Percentiles rank a stretch among this genome's conserved stretches.
Conservation (phyloP, 2,329 filamentous ascomycete species). For the Trichophyton schoenleinii region DNA sequence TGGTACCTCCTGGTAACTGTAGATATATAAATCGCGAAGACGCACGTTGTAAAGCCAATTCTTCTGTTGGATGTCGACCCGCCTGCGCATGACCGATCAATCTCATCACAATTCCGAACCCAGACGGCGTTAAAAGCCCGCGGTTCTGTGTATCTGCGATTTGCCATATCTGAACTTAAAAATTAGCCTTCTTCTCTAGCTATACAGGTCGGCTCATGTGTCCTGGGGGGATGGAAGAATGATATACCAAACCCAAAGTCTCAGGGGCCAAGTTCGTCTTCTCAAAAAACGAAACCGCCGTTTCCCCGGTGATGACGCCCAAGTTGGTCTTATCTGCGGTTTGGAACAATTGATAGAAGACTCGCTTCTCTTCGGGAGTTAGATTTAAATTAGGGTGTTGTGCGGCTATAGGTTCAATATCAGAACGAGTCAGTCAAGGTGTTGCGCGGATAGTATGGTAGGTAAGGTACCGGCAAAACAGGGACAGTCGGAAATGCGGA, state of each 20-base stretch:
- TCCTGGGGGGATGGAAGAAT: background rate
- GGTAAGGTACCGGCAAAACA: too few relatives aligned
- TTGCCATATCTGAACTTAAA: slow-evolving; percentile 72
- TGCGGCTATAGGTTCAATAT: background rate
- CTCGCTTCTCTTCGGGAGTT: slow-evolving; percentile 79
- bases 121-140: slow-evolving; percentile 79
- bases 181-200: background rate
- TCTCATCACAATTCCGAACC: slow-evolving; percentile 83
- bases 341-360: slow-evolving; percentile 85
- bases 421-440: background rate
- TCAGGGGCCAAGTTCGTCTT: slow-evolving; percentile 81
- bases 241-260: slow-evolving; percentile 67
- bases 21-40: background rate
- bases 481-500: background rate
- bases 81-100: slow-evolving; percentile 94
- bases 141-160: slow-evolving; percentile 95
- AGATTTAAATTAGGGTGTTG: slow-evolving; percentile 62
- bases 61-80: slow-evolving; percentile 64
- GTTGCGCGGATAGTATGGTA: background rate
- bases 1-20: background rate
- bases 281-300: slow-evolving; percentile 95
- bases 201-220: background rate
- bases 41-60: slow-evolving; percentile 65
- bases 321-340: slow-evolving; percentile 84
- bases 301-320: slow-evolving; percentile 87